Conservation (phyloP, 345 rosid species). For the Atalantia buxifolia region DNA sequence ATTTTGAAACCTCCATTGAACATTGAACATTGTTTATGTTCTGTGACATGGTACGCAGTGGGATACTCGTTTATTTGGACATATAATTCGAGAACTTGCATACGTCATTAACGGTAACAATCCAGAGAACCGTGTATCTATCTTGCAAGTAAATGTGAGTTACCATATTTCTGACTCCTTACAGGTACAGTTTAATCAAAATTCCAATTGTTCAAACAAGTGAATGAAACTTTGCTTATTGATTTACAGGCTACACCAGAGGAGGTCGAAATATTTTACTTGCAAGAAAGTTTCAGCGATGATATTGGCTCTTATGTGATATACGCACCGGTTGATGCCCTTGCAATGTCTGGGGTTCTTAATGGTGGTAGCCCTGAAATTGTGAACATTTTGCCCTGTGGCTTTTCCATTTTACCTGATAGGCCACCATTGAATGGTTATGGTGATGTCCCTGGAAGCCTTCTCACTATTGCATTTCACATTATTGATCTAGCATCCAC, state of each 20-base stretch:
- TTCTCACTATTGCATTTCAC: constrained; percentile 32
- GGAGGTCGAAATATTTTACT: constrained; percentile 14
- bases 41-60: constrained; percentile 27
- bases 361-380: constrained; percentile 29
- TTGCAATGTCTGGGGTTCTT: constrained; percentile 18
- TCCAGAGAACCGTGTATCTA: constrained; percentile 26
- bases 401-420: constrained; percentile 42
- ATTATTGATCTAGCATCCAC: constrained; percentile 15
- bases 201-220: neutral
- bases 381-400: constrained; percentile 32
- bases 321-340: constrained; percentile 34
- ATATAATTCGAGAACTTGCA: constrained; percentile 20
- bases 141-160: constrained; percentile 35
- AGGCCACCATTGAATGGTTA: neutral
- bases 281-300: constrained; percentile 39
- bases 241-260: constrained; percentile 18
- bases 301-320: constrained; percentile 29
- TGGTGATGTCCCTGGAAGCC: constrained; percentile 17
- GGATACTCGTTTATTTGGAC: constrained; percentile 32
- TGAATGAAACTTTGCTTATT: neutral
- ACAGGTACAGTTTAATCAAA: no score
- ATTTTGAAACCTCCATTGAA: neutral
- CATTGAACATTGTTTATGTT: neutral
- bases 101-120: constrained; percentile 20
- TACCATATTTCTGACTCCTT: neutral